Evolutionary conservation across 441 rosid genomes (phyloP).

Genomic region (Adansonia madagascariensis): DNA sequence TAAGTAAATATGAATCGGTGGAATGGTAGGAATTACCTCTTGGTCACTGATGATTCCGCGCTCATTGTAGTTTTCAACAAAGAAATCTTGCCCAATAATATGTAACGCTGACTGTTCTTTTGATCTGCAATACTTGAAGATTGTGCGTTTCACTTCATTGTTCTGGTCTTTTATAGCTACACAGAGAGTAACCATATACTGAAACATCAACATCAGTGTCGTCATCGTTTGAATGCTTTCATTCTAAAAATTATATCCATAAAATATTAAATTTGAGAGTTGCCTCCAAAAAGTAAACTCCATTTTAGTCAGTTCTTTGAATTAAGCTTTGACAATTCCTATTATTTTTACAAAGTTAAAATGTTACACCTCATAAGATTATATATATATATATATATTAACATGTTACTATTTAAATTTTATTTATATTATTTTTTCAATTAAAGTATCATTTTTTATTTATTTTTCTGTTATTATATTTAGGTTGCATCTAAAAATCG

Average conservation of each 20-base stretch:
- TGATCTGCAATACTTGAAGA: background rate
- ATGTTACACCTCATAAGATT: too few species aligned
- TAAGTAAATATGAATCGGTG: background rate
- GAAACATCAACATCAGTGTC: background rate
- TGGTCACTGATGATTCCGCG: conserved; percentile 10
- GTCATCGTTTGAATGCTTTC: background rate
- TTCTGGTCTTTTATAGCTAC: background rate
- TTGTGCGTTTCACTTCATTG: background rate
- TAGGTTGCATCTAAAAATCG: too few species aligned
- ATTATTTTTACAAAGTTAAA: too few species aligned
- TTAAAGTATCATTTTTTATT: too few species aligned
- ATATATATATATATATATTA: too few species aligned
- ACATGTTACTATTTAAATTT: too few species aligned
- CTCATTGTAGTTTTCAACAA: background rate
- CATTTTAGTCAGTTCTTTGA: background rate
- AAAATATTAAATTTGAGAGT: too few species aligned
- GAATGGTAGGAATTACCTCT: background rate
- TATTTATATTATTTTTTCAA: too few species aligned
- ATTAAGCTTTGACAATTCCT: background rate
- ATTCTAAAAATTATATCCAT: background rate
- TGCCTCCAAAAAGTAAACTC: background rate
- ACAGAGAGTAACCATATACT: background rate
- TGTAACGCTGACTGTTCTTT: background rate
- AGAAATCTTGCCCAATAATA: background rate
- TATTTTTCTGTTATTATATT: too few species aligned